Evolutionary conservation across 768 basidiomycete species (phyloP), one percentile per base, ranked within the genome.

Genomic region (Kwoniella dendrophila): DNA sequence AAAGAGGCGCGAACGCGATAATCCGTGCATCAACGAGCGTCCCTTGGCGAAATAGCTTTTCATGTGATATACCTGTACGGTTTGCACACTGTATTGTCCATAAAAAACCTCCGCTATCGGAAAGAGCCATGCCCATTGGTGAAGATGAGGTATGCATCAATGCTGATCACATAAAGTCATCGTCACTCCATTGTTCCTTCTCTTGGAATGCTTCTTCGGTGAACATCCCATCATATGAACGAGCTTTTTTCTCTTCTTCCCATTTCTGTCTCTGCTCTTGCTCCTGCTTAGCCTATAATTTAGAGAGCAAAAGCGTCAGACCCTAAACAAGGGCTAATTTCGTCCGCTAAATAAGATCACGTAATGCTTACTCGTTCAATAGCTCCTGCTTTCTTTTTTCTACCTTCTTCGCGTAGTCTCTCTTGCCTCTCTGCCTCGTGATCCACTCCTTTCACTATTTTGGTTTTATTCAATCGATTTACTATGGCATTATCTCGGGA

Each of bases 381-480:
- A 44, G 84, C 86, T 74, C 92, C 92, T 56, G 81, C 81, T 76
- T 92, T 93, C 69, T 80, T 81, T 38, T 57, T 50, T 51, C 70
- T 68, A 0, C 78, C 77, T 56, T 77, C 75, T 12, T 69, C 72
- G 20, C 73, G 63, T 26, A 92, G 77, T 18, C 95, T 84, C 30
- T 92, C 92, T 27, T 91, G 81, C 24, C 84, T 83, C 68, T 95
- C 94, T 68, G 88, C 86, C 73, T 98, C 95, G 71, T 97, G 94
- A 70, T 97, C 90, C 20, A 96, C 90, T 33, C 84, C 83, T 27
- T 82, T 83, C 79, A 90, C 90, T 49, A 85, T 80, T 72, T 93
- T 97, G 11, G 93, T 96, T 81, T 95, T 97, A 80, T 90, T 93
- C 43, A 98, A 81, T 29, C 94, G 86, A 74, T 97, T 97, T 30